Conservation (phyloP, 345 rosid species). For the Gossypium anomalum region DNA sequence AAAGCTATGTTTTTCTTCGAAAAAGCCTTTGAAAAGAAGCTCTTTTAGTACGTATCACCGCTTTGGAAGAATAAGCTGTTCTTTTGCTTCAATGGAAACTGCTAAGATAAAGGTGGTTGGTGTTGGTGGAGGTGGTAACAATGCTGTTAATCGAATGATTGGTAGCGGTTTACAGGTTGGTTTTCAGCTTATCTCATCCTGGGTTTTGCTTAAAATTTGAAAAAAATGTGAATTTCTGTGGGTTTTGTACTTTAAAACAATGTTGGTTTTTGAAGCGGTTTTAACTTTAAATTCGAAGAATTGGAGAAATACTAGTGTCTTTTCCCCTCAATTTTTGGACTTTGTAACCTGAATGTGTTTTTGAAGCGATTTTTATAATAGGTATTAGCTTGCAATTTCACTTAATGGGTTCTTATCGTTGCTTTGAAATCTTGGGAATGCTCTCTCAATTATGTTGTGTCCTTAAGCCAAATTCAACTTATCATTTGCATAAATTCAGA, state of each 20-base stretch:
- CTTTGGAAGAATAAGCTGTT: conserved; percentile 44
- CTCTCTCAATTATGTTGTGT: neutral
- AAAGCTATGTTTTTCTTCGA: conserved; percentile 11
- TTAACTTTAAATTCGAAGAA: neutral
- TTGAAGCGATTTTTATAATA: neutral
- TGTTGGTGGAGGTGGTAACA: conserved; percentile 98
- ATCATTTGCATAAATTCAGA: neutral
- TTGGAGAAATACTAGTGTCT: too few relatives aligned
- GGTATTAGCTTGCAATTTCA: too few relatives aligned
- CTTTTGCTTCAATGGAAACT: conserved; percentile 64
- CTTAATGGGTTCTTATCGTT: neutral
- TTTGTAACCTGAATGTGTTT: neutral
- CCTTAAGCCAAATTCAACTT: neutral
- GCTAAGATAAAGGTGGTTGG: conserved; percentile 95
- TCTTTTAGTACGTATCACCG: conserved; percentile 29
- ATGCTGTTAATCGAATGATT: conserved; percentile 98
- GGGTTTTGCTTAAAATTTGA: neutral
- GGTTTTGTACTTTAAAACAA: neutral
- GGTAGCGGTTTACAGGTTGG: conserved; percentile 85
- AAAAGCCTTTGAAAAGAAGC: conserved; percentile 15
- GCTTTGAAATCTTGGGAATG: neutral
- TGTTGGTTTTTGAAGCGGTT: neutral
- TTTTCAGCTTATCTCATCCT: neutral
- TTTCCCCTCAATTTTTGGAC: too few relatives aligned
- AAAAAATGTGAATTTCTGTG: too few relatives aligned